phyloP scores from a whole-genome alignment of 2,329 filamentous ascomycete species.

The Delphinella strobiligena region DNA sequence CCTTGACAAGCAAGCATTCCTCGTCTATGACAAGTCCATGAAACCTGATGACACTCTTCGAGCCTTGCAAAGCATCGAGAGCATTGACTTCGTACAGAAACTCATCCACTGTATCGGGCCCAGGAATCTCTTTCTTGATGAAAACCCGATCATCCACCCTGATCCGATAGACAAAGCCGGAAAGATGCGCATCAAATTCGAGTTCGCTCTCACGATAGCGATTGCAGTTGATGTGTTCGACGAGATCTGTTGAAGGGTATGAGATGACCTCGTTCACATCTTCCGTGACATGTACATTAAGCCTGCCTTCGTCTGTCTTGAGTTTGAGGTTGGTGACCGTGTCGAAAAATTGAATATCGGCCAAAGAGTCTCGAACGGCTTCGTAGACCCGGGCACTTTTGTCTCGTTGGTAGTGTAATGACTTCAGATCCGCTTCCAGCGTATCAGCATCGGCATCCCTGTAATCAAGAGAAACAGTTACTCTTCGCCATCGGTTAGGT shows the following conservation, averaged over 20 bases:
- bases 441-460: constrained; percentile 67
- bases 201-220: constrained; percentile 62
- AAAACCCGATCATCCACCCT: constrained; percentile 53
- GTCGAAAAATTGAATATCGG: constrained; percentile 91
- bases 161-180: constrained; percentile 95
- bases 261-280: constrained; percentile 90
- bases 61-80: constrained; percentile 62
- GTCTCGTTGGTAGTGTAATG: constrained; percentile 72
- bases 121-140: constrained; percentile 97
- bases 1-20: constrained; percentile 60
- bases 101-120: constrained; percentile 88
- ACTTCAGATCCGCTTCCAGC: constrained; percentile 69
- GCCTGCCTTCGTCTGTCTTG: constrained; percentile 71
- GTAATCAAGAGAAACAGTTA: constrained; percentile 92
- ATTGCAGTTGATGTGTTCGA: constrained; percentile 53
- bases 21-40: constrained; percentile 83
- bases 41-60: constrained; percentile 70
- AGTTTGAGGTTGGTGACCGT: constrained; percentile 94
- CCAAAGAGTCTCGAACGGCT: constrained; percentile 78
- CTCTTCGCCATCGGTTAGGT: constrained; percentile 67
- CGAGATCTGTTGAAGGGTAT: constrained; percentile 61
- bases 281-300: constrained; percentile 97
- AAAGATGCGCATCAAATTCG: constrained; percentile 82
- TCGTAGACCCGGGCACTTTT: constrained; percentile 92
- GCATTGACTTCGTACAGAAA: constrained; percentile 97